phyloP scores from a whole-genome alignment of 1,284 basidiomycete species.

The Paramarasmius palmivorus region DNA sequence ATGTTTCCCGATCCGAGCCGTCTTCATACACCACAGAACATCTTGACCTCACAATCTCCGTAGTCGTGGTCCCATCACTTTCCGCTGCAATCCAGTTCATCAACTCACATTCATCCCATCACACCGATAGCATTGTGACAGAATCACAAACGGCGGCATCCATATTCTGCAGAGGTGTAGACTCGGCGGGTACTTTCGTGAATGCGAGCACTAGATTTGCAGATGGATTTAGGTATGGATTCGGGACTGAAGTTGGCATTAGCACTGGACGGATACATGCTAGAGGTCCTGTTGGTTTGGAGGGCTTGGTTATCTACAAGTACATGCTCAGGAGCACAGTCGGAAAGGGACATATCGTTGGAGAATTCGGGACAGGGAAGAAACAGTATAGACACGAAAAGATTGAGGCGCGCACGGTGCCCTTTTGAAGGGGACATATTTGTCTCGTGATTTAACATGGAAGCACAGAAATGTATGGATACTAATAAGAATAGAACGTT shows the following conservation, averaged over 20 bases:
- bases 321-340: constrained; percentile 83
- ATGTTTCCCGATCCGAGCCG: constrained; percentile 53
- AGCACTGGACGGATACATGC: constrained; percentile 97
- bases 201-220: constrained; percentile 96
- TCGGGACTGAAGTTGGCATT: constrained; percentile 98
- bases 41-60: constrained; percentile 81
- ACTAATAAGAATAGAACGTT: no score
- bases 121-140: constrained; percentile 95
- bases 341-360: constrained; percentile 74
- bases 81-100: constrained; percentile 83
- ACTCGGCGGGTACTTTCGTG: constrained; percentile 91
- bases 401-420: constrained; percentile 48
- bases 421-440: constrained; percentile 38
- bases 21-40: constrained; percentile 87
- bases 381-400: constrained; percentile 74
- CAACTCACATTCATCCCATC: constrained; percentile 91
- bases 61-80: constrained; percentile 74
- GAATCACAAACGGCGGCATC: constrained; percentile 68
- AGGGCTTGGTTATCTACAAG: constrained; percentile 95
- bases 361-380: constrained; percentile 80
- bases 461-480: constrained; percentile 11
- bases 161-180: constrained; percentile 84
- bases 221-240: constrained; percentile 96
- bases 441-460: not conserved
- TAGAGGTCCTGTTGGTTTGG: constrained; percentile 93